Evolutionary conservation across 768 basidiomycete species (phyloP).

Genomic region (Podaxis rugospora): DNA sequence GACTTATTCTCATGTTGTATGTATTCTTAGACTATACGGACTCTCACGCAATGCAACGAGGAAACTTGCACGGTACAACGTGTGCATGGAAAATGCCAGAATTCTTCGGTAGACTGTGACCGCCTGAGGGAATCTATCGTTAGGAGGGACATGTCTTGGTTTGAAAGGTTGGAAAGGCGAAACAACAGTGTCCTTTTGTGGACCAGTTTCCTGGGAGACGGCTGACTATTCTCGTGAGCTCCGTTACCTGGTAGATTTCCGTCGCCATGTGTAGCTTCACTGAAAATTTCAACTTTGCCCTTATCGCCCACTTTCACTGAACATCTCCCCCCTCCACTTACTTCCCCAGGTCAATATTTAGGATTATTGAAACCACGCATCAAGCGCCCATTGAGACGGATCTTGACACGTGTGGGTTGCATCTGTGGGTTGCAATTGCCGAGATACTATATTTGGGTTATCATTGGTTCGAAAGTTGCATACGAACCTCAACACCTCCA

Average conservation of each 20-base stretch:
- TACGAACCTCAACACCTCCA: slow-evolving; percentile 1
- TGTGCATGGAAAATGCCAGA: neutral
- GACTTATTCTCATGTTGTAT: neutral
- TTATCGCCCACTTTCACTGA: neutral
- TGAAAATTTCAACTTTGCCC: neutral
- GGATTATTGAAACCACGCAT: neutral
- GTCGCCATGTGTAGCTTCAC: neutral
- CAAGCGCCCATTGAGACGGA: neutral
- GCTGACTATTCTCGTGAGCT: neutral
- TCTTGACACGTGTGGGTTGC: neutral
- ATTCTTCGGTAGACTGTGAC: neutral
- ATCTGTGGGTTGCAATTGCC: neutral
- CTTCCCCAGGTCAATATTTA: neutral
- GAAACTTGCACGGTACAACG: neutral
- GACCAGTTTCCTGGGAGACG: slow-evolving; percentile 12
- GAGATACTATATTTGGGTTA: slow-evolving; percentile 9
- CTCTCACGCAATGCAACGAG: neutral
- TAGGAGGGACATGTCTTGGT: neutral
- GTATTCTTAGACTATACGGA: neutral
- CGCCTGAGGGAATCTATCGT: neutral
- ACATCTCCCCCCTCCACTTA: too few species aligned
- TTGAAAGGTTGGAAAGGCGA: neutral
- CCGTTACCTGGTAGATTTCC: neutral
- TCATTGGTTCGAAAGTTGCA: slow-evolving; percentile 9
- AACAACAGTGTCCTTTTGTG: neutral